These are phyloP conservation scores for Poa annua DNA, from an alignment of 176 grass and related monocot genomes.

Conservation along the genomic window DNA sequence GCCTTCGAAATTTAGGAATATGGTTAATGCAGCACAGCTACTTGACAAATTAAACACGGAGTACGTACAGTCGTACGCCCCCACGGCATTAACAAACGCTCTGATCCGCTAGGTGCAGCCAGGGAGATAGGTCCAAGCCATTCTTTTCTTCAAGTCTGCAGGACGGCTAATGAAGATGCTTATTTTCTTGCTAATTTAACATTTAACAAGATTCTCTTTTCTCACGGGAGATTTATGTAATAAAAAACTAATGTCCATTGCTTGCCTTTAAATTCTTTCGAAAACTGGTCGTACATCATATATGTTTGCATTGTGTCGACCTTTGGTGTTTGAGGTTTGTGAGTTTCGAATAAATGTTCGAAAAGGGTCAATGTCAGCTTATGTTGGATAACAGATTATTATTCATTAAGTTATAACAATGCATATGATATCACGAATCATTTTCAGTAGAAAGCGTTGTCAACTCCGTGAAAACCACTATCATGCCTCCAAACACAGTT, in stretches of 20 bases:
- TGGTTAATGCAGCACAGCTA: slow-evolving; percentile 29
- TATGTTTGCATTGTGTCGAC: neutral
- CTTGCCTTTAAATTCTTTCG: neutral
- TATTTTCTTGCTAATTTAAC: neutral
- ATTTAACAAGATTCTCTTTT: neutral
- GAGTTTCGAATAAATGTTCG: too few species aligned
- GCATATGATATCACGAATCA: too few species aligned
- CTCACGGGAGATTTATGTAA: neutral
- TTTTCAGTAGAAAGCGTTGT: too few species aligned
- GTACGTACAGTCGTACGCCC: slow-evolving; percentile 10
- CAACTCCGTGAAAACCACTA: too few species aligned
- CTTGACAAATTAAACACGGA: slow-evolving; percentile 25
- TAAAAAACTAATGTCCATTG: neutral
- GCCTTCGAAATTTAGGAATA: neutral
- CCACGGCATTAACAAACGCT: slow-evolving; percentile 23
- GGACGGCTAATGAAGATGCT: neutral
- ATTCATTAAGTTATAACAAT: too few species aligned
- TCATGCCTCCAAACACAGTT: too few species aligned
- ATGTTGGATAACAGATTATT: too few species aligned
- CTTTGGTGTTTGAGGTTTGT: neutral
- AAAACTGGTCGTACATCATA: neutral
- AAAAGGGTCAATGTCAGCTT: too few species aligned
- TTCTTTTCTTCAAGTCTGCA: neutral
- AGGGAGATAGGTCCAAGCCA: neutral
- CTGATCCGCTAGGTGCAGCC: neutral